These are phyloP conservation scores for Mycogone perniciosa DNA, from an alignment of 2,329 filamentous ascomycete genomes.

Conservation along the genomic window DNA sequence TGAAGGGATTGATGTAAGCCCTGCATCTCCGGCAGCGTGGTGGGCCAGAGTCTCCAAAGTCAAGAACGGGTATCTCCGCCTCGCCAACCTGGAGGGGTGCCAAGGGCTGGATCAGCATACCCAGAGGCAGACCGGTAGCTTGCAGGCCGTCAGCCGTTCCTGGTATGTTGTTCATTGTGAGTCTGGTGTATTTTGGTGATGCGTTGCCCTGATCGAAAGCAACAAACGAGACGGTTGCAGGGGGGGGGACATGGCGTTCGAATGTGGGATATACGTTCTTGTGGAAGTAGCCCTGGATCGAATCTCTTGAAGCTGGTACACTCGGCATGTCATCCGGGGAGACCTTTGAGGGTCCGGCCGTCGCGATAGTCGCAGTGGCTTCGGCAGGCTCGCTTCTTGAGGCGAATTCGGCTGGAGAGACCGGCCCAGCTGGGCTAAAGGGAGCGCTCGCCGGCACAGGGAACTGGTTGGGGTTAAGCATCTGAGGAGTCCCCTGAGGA, in stretches of 20 bases:
- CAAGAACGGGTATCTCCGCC: conserved; percentile 79
- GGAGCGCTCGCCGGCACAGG: conserved; percentile 50
- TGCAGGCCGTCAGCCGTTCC: conserved; percentile 71
- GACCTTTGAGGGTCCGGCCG: conserved; percentile 47
- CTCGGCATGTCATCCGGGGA: conserved; percentile 92
- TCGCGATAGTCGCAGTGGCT: conserved; percentile 27
- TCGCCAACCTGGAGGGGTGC: conserved; percentile 80
- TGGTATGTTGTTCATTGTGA: conserved; percentile 92
- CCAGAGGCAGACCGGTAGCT: conserved; percentile 77
- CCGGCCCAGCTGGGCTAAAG: conserved; percentile 21
- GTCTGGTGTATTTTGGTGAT: conserved; percentile 85
- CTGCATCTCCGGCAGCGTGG: conserved; percentile 88
- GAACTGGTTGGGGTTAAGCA: conserved; percentile 47
- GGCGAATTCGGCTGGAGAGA: conserved; percentile 21
- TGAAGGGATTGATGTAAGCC: conserved; percentile 97
- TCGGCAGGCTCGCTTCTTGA: conserved; percentile 21
- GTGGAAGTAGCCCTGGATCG: conserved; percentile 75
- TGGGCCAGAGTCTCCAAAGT: conserved; percentile 87
- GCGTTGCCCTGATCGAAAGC: conserved; percentile 96
- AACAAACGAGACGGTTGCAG: conserved; percentile 80
- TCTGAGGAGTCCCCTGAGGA: conserved; percentile 37
- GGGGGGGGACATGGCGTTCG: conserved; percentile 86
- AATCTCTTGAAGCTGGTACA: conserved; percentile 77
- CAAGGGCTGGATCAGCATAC: conserved; percentile 81
- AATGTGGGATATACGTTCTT: conserved; percentile 90